Percentiles rank a stretch among this genome's conserved stretches.
These are phyloP conservation scores for Prunus yedoensis DNA, from an alignment of 331 rosid genomes.

Conservation along the genomic window DNA sequence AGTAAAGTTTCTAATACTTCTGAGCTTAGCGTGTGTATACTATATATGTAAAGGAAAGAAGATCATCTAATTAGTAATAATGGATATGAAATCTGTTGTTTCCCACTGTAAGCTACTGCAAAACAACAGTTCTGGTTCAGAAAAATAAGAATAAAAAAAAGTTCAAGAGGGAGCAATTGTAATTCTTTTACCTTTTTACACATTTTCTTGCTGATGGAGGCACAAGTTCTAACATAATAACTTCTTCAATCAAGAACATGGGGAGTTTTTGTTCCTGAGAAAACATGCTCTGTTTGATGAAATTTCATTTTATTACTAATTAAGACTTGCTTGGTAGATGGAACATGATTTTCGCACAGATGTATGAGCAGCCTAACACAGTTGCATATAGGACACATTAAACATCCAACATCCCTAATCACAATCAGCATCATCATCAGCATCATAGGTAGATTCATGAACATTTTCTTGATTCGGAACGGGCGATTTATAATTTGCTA, in stretches of 20 bases:
- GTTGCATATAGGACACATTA: not conserved
- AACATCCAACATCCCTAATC: not conserved
- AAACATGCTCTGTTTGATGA: too few relatives aligned
- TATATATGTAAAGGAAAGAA: not conserved
- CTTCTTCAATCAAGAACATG: too few relatives aligned
- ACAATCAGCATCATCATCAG: too few relatives aligned
- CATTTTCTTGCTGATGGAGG: not conserved
- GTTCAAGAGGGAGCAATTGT: not conserved
- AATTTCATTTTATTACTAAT: too few relatives aligned
- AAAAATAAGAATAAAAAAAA: not conserved
- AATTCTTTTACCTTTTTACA: not conserved
- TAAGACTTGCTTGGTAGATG: not conserved
- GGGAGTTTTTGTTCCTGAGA: too few relatives aligned
- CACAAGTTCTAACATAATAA: not conserved
- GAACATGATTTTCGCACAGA: not conserved
- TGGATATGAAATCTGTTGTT: not conserved
- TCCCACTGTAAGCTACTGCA: not conserved
- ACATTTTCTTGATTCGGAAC: constrained; percentile 9
- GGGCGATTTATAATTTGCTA: constrained; percentile 7
- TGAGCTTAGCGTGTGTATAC: not conserved
- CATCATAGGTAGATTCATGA: constrained; percentile 33
- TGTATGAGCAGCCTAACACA: not conserved
- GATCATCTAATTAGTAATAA: not conserved
- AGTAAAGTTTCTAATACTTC: not conserved
- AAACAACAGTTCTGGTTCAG: too few relatives aligned